A percentile compares a stretch with the other conserved stretches of the same genome.
Evolutionary conservation across 352 stramenopile genomes (phyloP).

Genomic region (Globisporangium alternatum): DNA sequence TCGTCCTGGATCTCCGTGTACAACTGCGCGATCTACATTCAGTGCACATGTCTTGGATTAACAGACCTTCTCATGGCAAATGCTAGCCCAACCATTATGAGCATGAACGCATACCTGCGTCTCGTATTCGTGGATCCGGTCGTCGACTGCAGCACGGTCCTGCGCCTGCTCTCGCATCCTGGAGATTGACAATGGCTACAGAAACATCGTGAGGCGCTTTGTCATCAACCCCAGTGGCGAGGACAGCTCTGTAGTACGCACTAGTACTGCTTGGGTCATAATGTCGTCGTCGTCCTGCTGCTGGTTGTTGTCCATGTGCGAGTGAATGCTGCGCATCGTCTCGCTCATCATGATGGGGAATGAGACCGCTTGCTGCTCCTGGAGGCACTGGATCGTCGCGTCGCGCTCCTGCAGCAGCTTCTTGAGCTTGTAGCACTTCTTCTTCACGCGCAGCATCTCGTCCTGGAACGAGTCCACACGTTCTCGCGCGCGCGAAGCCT

Average conservation of each 20-base stretch:
- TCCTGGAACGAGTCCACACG: constrained; percentile 35
- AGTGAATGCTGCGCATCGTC: constrained; percentile 55
- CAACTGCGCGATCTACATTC: constrained; percentile 43
- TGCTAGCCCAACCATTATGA: not conserved
- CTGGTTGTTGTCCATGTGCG: constrained; percentile 23
- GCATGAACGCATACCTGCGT: constrained; percentile 32
- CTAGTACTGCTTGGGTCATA: not conserved
- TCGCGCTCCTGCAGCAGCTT: constrained; percentile 61
- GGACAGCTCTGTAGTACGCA: not conserved
- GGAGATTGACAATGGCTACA: constrained; percentile 39
- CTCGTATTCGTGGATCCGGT: constrained; percentile 69
- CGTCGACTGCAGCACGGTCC: constrained; percentile 28
- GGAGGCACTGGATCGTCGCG: constrained; percentile 38
- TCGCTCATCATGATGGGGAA: constrained; percentile 61
- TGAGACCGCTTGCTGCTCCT: constrained; percentile 48
- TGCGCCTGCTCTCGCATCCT: constrained; percentile 32
- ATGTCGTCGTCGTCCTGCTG: constrained; percentile 20
- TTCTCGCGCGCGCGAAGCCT: constrained; percentile 23
- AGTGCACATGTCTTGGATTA: not conserved
- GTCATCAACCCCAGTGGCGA: not conserved
- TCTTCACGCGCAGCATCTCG: constrained; percentile 43
- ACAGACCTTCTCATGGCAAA: not conserved
- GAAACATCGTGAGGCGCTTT: not conserved
- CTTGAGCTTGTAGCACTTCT: constrained; percentile 57
- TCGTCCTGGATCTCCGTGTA: constrained; percentile 72